A percentile compares a stretch with the other conserved stretches of the same genome.
These are phyloP conservation scores for Nyctanthes arbortristis DNA, from an alignment of 257 asterid species.

Conservation along the genomic window DNA sequence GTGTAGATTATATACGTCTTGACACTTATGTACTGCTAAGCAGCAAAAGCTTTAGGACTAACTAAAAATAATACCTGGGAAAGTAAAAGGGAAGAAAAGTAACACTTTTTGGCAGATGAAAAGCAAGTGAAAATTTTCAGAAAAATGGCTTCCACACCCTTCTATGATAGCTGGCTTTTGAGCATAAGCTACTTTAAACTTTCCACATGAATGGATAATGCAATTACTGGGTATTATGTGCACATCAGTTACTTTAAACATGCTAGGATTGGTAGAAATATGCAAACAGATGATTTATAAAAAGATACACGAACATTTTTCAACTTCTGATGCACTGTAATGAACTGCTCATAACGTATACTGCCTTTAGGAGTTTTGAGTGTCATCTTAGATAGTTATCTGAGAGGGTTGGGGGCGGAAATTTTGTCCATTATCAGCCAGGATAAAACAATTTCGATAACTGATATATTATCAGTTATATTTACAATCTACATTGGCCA, in stretches of 20 bases:
- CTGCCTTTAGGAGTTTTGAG: too few species aligned
- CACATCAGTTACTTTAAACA: neutral
- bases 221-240: neutral
- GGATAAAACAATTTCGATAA: conserved; percentile 4
- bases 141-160: conserved; percentile 1
- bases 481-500: conserved; percentile 18
- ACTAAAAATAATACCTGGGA: neutral
- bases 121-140: neutral
- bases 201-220: conserved; percentile 18
- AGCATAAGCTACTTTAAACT: neutral
- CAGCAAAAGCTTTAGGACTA: neutral
- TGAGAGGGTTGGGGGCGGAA: too few species aligned
- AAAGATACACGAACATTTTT: too few species aligned
- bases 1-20: too few species aligned
- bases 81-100: neutral
- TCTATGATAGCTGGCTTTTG: conserved; percentile 1
- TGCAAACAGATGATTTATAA: too few species aligned
- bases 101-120: neutral
- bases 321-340: too few species aligned
- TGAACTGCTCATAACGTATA: too few species aligned
- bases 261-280: neutral
- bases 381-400: too few species aligned
- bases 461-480: conserved; percentile 9
- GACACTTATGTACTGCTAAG: too few species aligned
- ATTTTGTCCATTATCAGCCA: too few species aligned